Evolutionary conservation across 495 filamentous ascomycete species (phyloP).

Genomic region (Aspergillus kassunensis): DNA sequence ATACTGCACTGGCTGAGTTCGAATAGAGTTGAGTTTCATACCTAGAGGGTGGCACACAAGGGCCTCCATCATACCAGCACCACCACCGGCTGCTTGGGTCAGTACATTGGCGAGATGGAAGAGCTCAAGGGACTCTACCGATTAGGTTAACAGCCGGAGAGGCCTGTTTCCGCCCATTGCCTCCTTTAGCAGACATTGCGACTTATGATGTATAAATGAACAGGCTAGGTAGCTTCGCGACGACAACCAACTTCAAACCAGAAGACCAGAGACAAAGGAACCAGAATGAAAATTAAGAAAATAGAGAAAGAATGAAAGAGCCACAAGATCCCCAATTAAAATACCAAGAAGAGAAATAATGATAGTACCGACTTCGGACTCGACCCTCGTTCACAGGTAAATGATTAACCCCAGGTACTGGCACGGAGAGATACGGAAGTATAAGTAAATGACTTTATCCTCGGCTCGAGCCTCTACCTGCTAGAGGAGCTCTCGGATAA

Average conservation of each 20-base stretch:
- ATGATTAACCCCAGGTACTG: slow-evolving; percentile 3
- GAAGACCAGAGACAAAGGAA: slow-evolving; percentile 7
- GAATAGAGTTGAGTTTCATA: slow-evolving; percentile 33
- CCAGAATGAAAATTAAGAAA: slow-evolving; percentile 7
- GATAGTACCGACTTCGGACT: slow-evolving; percentile 21
- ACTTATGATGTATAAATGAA: slow-evolving; percentile 14
- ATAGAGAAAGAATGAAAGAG: slow-evolving; percentile 6
- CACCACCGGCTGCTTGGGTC: slow-evolving; percentile 73
- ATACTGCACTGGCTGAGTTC: background rate
- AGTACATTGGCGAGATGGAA: slow-evolving; percentile 10
- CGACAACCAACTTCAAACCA: too few relatives aligned
- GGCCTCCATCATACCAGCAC: slow-evolving; percentile 99
- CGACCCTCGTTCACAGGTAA: slow-evolving; percentile 19
- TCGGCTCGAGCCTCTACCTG: slow-evolving; percentile 8
- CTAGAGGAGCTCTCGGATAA: slow-evolving; percentile 17
- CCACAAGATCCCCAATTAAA: slow-evolving; percentile 4
- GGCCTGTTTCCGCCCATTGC: slow-evolving; percentile 71
- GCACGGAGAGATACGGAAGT: slow-evolving; percentile 28
- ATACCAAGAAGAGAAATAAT: background rate
- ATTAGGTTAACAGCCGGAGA: slow-evolving; percentile 91
- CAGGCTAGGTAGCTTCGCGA: too few relatives aligned
- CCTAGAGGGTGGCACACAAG: slow-evolving; percentile 93
- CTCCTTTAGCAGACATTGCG: slow-evolving; percentile 64
- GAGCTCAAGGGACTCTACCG: slow-evolving; percentile 48
- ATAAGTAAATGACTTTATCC: slow-evolving; percentile 17